phyloP scores from a whole-genome alignment of 192 early-diverging fungal species.

The Coemansia sp. region DNA sequence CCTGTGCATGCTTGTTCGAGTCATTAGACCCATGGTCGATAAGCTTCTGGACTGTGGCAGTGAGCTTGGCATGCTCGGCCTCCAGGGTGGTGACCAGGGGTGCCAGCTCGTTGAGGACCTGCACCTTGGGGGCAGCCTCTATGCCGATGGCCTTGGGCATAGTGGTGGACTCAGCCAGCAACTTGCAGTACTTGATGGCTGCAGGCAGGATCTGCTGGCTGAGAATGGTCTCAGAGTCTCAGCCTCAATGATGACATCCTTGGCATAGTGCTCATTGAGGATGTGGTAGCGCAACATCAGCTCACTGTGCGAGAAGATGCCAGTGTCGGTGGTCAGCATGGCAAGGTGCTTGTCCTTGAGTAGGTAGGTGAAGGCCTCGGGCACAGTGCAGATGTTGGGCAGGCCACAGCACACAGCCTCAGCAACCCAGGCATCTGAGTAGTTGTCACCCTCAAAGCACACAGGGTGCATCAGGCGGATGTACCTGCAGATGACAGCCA shows the following conservation, averaged over 20 bases:
- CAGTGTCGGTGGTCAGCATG: constrained; percentile 71
- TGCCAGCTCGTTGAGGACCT: constrained; percentile 64
- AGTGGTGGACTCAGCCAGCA: constrained; percentile 77
- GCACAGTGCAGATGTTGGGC: constrained; percentile 90
- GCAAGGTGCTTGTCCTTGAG: constrained; percentile 62
- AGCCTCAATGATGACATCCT: constrained; percentile 93
- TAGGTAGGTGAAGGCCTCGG: constrained; percentile 86
- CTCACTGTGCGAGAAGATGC: constrained; percentile 84
- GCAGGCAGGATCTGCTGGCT: constrained; percentile 84
- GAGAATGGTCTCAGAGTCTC: constrained; percentile 81
- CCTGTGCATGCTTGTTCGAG: constrained; percentile 62
- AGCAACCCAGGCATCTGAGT: constrained; percentile 87
- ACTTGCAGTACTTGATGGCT: constrained; percentile 82
- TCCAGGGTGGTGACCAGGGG: constrained; percentile 59
- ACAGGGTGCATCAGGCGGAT: constrained; percentile 65
- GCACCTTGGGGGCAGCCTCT: constrained; percentile 64
- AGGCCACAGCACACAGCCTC: constrained; percentile 94
- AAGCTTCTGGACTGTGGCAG: constrained; percentile 55
- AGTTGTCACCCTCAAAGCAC: constrained; percentile 97
- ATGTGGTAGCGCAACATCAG: constrained; percentile 93
- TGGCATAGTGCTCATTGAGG: constrained; percentile 94
- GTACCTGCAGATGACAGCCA: constrained; percentile 81
- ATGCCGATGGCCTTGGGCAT: constrained; percentile 60
- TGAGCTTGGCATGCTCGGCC: constrained; percentile 54
- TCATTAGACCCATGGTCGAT: constrained; percentile 46